Percentiles rank a stretch among this genome's conserved stretches.
These are phyloP conservation scores for bread wheat (Triticum aestivum) DNA, from an alignment of 176 grass and related monocot genomes.

Conservation along the genomic window IWGSC_CS_RefSeq_v2.1 NC_057812.1:449600422-449600921, in stretches of 20 bases:
- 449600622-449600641: neutral
- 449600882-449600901: too few species aligned
- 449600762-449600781: too few species aligned
- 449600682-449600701: neutral
- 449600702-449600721: neutral
- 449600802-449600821: too few species aligned
- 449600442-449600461: neutral
- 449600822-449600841: too few species aligned
- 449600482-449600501: neutral
- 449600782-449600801: too few species aligned
- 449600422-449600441: neutral
- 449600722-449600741: neutral
- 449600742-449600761: neutral
- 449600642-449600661: neutral
- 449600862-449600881: too few species aligned
- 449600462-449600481: neutral
- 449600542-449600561: constrained; percentile 1
- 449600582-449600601: neutral
- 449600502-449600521: neutral
- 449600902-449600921: too few species aligned
- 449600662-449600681: neutral
- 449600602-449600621: neutral
- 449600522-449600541: constrained; percentile 28
- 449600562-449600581: constrained; percentile 13
- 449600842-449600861: too few species aligned